Conservation (phyloP, 2,329 filamentous ascomycete genomes). For the Endocalyx cinctus region DNA sequence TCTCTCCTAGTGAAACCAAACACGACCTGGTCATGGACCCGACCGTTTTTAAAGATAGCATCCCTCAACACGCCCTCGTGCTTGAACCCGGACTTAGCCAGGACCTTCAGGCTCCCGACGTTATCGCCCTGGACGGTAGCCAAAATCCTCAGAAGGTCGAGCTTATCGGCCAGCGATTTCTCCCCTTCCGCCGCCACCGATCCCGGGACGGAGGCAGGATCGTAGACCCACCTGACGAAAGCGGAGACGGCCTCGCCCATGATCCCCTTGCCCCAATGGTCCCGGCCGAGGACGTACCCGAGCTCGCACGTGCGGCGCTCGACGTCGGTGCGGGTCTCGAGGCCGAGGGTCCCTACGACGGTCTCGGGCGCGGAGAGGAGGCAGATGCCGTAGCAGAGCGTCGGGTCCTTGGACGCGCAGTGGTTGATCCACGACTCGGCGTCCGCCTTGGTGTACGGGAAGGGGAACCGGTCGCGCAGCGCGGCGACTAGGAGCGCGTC, state of each 20-base stretch:
- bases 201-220: no score
- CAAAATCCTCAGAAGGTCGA: conserved; percentile 37
- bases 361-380: conserved; percentile 1
- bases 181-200: no score
- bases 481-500: no score
- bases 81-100: conserved; percentile 38
- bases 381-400: conserved; percentile 32
- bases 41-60: conserved; percentile 37
- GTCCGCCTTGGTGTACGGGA: conserved; percentile 38
- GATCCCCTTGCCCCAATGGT: conserved; percentile 43
- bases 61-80: conserved; percentile 39
- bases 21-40: conserved; percentile 31
- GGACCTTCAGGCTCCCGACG: conserved; percentile 35
- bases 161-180: no score
- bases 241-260: conserved; percentile 25
- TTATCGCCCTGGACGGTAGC: conserved; percentile 35
- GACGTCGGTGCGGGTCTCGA: conserved; percentile 34
- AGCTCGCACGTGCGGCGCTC: conserved; percentile 40
- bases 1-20: conserved; percentile 37
- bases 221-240: neutral
- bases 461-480: conserved; percentile 42
- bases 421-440: conserved; percentile 34
- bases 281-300: conserved; percentile 43
- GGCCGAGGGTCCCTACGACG: conserved; percentile 36
- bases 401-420: conserved; percentile 13